Conservation (phyloP, 75 land plant genomes). For the Cryptomeria japonica region DNA sequence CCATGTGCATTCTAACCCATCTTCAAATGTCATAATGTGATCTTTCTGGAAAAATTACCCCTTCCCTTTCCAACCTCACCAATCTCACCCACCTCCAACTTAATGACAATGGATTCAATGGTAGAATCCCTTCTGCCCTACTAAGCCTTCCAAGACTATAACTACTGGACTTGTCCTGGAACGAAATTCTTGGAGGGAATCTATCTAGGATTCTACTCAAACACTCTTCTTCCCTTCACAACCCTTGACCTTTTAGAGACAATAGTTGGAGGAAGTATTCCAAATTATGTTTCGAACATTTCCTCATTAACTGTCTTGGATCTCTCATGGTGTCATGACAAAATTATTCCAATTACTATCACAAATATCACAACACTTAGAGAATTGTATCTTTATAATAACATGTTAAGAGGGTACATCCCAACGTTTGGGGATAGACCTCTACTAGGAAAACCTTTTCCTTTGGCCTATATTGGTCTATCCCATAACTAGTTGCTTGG, state of each 20-base stretch:
- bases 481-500: not conserved
- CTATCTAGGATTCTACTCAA: not conserved
- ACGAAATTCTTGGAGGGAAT: no score
- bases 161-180: not conserved
- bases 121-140: no score
- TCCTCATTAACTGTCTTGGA: not conserved
- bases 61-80: no score
- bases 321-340: not conserved
- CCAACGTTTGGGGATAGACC: not conserved
- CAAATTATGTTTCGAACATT: not conserved
- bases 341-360: not conserved
- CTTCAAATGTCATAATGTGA: no score
- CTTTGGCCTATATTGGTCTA: not conserved
- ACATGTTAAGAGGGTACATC: not conserved
- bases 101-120: rapidly evolving
- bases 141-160: not conserved
- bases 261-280: not conserved
- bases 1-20: no score
- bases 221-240: not conserved
- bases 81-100: not conserved
- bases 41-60: no score
- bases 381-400: not conserved
- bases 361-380: not conserved
- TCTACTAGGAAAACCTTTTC: not conserved
- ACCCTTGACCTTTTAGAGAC: not conserved